Conservation (phyloP, 1,284 basidiomycete genomes). For the Heliocybe sulcata region DNA sequence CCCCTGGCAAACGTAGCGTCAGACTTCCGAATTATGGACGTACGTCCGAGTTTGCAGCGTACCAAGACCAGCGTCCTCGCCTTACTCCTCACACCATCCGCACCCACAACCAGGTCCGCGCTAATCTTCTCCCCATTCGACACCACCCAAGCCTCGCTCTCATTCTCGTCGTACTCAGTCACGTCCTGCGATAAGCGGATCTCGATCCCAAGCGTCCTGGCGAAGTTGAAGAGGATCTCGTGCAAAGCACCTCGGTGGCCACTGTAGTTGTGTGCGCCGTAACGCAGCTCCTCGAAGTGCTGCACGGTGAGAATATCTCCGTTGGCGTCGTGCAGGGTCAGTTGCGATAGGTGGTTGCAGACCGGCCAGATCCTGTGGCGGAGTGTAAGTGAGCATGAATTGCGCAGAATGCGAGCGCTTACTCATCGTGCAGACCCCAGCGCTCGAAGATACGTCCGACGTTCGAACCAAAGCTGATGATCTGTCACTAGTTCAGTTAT, state of each 20-base stretch:
- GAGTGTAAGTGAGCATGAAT: neutral
- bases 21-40: neutral
- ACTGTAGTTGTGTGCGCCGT: constrained; percentile 16
- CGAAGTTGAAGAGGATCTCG: constrained; percentile 15
- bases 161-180: constrained; percentile 19
- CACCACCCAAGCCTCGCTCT: constrained; percentile 14
- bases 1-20: constrained; percentile 10
- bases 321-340: constrained; percentile 14
- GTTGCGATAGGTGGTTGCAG: constrained; percentile 12
- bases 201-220: constrained; percentile 16
- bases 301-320: constrained; percentile 17
- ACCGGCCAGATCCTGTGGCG: constrained; percentile 15
- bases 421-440: constrained; percentile 10
- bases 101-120: constrained; percentile 22
- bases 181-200: constrained; percentile 18
- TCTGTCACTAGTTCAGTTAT: neutral
- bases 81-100: constrained; percentile 20
- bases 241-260: constrained; percentile 20
- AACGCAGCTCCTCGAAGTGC: constrained; percentile 11
- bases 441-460: constrained; percentile 8
- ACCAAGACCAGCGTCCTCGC: constrained; percentile 20
- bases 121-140: constrained; percentile 14
- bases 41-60: constrained; percentile 3
- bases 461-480: constrained; percentile 8
- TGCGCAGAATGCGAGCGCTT: neutral